Conservation (phyloP, 805 yeast species). For the Wickerhamomyces strasburgensis region DNA sequence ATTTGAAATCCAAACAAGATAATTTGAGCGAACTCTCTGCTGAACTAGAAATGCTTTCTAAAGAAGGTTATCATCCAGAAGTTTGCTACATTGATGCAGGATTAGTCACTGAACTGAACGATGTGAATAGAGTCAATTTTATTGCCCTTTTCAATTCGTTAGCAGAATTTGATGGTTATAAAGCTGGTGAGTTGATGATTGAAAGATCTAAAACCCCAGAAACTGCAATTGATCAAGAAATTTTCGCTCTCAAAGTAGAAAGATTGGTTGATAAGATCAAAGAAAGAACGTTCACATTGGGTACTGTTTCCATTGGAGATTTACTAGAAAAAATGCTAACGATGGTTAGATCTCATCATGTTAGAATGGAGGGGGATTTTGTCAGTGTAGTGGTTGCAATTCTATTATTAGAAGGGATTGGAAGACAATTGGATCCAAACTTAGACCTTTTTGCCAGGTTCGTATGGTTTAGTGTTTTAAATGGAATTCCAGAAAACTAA, state of each 20-base stretch:
- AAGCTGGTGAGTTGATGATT: conserved; percentile 93
- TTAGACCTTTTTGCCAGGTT: conserved; percentile 94
- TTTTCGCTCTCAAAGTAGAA: conserved; percentile 85
- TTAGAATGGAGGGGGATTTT: conserved; percentile 96
- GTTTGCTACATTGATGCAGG: conserved; percentile 92
- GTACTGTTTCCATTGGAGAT: conserved; percentile 89
- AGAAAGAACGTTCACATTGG: conserved; percentile 85
- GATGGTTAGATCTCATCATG: conserved; percentile 94
- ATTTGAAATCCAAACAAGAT: conserved; percentile 14
- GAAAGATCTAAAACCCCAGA: conserved; percentile 94
- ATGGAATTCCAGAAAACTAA: conserved; percentile 30
- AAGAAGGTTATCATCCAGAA: conserved; percentile 71
- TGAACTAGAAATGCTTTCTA: conserved; percentile 40
- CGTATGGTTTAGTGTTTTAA: conserved; percentile 45
- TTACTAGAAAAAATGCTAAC: conserved; percentile 77
- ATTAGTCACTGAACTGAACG: conserved; percentile 82
- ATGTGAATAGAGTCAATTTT: conserved; percentile 73
- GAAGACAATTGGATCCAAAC: conserved; percentile 89
- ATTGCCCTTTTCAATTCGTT: conserved; percentile 84
- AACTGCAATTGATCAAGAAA: conserved; percentile 76
- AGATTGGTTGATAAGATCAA: conserved; percentile 75
- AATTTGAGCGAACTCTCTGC: conserved; percentile 40
- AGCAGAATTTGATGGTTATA: conserved; percentile 88
- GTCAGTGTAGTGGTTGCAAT: conserved; percentile 94
- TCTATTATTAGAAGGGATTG: conserved; percentile 86